These are phyloP conservation scores for Leishmania tropica DNA, from an alignment of 208 protist species.

Conservation along the genomic window DNA sequence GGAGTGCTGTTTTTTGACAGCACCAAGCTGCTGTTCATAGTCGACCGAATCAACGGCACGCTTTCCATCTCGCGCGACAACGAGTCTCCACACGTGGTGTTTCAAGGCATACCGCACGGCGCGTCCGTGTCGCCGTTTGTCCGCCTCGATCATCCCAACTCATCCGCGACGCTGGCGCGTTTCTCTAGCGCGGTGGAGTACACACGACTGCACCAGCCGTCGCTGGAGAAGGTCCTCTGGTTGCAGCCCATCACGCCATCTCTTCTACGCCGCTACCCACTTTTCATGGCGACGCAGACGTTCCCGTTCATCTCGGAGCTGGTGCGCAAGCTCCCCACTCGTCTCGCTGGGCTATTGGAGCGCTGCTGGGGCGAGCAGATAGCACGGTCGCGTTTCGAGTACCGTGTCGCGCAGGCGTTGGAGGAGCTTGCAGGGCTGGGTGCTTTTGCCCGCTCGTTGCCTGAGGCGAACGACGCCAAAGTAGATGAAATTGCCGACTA, in stretches of 20 bases:
- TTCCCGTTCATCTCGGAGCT: conserved; percentile 60
- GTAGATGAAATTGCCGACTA: conserved; percentile 36
- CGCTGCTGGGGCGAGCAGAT: conserved; percentile 54
- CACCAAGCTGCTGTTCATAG: conserved; percentile 83
- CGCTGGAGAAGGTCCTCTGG: conserved; percentile 37
- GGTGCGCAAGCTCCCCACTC: conserved; percentile 48
- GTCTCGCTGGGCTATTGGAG: conserved; percentile 52
- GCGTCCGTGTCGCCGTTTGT: conserved; percentile 82
- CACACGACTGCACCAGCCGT: conserved; percentile 38
- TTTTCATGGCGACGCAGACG: conserved; percentile 54
- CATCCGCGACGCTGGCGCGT: conserved; percentile 68
- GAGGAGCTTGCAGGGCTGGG: conserved; percentile 62
- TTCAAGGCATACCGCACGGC: conserved; percentile 68
- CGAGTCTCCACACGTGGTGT: conserved; percentile 78
- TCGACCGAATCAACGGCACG: conserved; percentile 72
- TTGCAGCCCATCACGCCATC: conserved; percentile 73
- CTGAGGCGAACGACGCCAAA: conserved; percentile 30
- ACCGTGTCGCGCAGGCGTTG: conserved; percentile 61
- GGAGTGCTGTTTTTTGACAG: conserved; percentile 68
- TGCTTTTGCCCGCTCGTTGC: conserved; percentile 47
- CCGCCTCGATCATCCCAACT: conserved; percentile 80
- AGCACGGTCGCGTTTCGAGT: conserved; percentile 57
- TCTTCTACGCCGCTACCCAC: conserved; percentile 69
- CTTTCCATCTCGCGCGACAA: conserved; percentile 78
- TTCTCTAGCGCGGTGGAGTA: conserved; percentile 53